phyloP scores from a whole-genome alignment of 305 asterid genomes.

The Euphrasia arctica region DNA sequence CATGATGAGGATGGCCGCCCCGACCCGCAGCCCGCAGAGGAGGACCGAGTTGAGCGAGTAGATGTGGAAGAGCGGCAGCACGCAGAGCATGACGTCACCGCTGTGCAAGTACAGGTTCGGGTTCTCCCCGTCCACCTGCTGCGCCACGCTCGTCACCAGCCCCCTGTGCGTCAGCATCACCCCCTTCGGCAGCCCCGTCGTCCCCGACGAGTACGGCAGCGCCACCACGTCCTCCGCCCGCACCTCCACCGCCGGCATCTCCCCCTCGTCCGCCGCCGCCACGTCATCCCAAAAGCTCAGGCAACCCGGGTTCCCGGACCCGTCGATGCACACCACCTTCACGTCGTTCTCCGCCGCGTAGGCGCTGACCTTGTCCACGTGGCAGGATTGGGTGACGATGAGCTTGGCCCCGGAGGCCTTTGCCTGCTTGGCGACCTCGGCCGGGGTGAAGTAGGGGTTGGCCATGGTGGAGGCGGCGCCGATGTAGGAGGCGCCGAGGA shows the following conservation, averaged over 20 bases:
- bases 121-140: conserved; percentile 88
- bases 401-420: conserved; percentile 54
- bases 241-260: conserved; percentile 56
- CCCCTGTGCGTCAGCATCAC: conserved; percentile 92
- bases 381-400: conserved; percentile 47
- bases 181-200: conserved; percentile 89
- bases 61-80: conserved; percentile 72
- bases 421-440: conserved; percentile 67
- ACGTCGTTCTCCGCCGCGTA: conserved; percentile 36
- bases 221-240: conserved; percentile 73
- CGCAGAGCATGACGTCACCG: conserved; percentile 74
- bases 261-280: conserved; percentile 48
- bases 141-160: conserved; percentile 82
- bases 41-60: conserved; percentile 65
- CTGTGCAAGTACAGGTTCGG: conserved; percentile 69
- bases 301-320: conserved; percentile 42
- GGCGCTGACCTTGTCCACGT: conserved; percentile 57
- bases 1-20: conserved; percentile 76
- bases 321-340: conserved; percentile 48
- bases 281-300: conserved; percentile 50
- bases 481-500: conserved; percentile 73
- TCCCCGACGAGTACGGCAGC: conserved; percentile 93
- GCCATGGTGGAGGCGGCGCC: conserved; percentile 80
- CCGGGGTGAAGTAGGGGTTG: conserved; percentile 64
- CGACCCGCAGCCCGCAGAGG: conserved; percentile 81